phyloP scores from a whole-genome alignment of 768 basidiomycete species.

The Macrolepiota dolichaula region DNA sequence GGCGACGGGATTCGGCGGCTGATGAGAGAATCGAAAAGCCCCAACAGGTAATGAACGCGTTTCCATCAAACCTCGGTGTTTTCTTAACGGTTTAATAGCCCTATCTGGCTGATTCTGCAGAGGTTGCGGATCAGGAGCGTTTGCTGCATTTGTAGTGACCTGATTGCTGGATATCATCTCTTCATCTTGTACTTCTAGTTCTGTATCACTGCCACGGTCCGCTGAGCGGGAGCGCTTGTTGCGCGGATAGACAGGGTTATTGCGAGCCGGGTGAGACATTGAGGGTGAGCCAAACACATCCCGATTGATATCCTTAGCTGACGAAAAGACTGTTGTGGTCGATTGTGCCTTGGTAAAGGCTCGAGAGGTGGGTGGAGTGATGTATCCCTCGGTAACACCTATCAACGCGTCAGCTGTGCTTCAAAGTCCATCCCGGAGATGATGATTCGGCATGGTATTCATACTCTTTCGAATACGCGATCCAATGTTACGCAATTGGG shows the following conservation, averaged over 20 bases:
- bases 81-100: constrained; percentile 37
- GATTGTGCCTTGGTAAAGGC: constrained; percentile 39
- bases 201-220: constrained; percentile 14
- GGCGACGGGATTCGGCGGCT: neutral
- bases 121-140: neutral
- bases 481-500: constrained; percentile 53
- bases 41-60: constrained; percentile 36
- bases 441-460: constrained; percentile 15
- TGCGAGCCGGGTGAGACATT: constrained; percentile 5
- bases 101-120: neutral
- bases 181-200: constrained; percentile 3
- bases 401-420: constrained; percentile 25
- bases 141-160: neutral
- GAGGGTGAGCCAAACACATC: constrained; percentile 33
- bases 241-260: constrained; percentile 11
- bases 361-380: constrained; percentile 25
- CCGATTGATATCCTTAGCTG: constrained; percentile 54
- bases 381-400: constrained; percentile 66
- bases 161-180: neutral
- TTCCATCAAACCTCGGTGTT: constrained; percentile 27
- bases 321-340: constrained; percentile 43
- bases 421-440: constrained; percentile 15
- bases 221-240: constrained; percentile 37
- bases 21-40: constrained; percentile 16
- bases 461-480: constrained; percentile 61